These are phyloP conservation scores for Pelargonium fulgidum DNA, from an alignment of 441 rosid genomes.

Conservation along the genomic window DNA sequence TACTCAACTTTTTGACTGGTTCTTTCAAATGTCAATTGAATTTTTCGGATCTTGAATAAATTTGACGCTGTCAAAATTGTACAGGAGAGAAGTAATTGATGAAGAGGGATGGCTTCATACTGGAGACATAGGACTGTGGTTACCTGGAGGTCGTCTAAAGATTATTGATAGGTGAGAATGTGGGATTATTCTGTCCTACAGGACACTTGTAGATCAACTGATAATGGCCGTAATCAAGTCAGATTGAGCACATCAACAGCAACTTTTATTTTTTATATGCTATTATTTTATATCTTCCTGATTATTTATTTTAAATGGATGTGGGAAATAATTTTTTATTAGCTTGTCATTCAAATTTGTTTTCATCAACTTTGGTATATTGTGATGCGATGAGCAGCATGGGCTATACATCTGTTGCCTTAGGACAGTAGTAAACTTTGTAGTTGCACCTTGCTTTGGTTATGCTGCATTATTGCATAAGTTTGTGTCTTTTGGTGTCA, in stretches of 20 bases:
- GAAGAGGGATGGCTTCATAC: slow-evolving; percentile 97
- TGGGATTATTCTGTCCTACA: slow-evolving; percentile 23
- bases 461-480: background rate
- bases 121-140: slow-evolving; percentile 92
- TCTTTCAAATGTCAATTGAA: slow-evolving; percentile 11
- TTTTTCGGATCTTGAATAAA: slow-evolving; percentile 11
- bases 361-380: background rate
- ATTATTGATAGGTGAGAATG: slow-evolving; percentile 90
- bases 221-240: slow-evolving; percentile 8
- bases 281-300: background rate
- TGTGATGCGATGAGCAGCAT: background rate
- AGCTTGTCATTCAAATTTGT: too few species aligned
- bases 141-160: slow-evolving; percentile 89
- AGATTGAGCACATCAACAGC: background rate
- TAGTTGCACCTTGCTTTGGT: background rate
- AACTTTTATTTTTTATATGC: background rate
- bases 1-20: slow-evolving; percentile 27
- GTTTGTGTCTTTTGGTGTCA: slow-evolving; percentile 1
- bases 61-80: slow-evolving; percentile 19
- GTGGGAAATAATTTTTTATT: background rate
- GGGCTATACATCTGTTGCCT: slow-evolving; percentile 3
- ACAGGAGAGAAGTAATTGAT: slow-evolving; percentile 87
- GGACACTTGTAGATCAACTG: slow-evolving; percentile 15
- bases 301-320: background rate
- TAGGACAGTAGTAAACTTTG: background rate